Base-by-base conservation (phyloP, 1,284 basidiomycete genomes). In the Schizophyllum amplum region DNA sequence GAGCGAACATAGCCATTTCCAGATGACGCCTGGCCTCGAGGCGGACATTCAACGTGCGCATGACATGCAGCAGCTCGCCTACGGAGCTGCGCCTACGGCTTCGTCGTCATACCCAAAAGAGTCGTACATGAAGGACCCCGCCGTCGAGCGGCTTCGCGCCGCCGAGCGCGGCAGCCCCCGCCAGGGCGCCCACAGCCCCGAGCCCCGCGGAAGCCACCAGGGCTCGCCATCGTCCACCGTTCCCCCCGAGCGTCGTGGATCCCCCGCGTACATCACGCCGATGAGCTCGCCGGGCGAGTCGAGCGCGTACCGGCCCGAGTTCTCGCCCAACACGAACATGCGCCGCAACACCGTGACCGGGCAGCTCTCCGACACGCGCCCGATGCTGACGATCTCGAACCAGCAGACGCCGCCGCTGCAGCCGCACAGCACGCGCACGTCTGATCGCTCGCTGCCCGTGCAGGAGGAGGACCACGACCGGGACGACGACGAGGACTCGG, bases 391-490 rank as follows among this genome's bases (percentile, higher is more conserved):
- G 55, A 70, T 78, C 55, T 70, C 76, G 47, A 79, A 72, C 48
- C 59, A 59, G 4, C 81, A 84, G 63, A 81, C 82, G 0, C 81
- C 83, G 0, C 83, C 84, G 5, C 61, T 77, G 50, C 83, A 82
- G 62, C 68, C 77, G 4, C 73, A 78, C 52, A 62, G 68, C 20
- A 73, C 76, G 2, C 81, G 84, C 27, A 82, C 82, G n/a, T 82
- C 86, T 1, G 87, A 87, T 66, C 77, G 84, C 51, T 87, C 86
- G 26, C 73, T 90, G 24, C 88, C 87, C 5, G 79, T 90, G 2
- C 87, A 90, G 67, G 87, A 90, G 66, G 87, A 90, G 62, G 75
- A 78, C 24, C 87, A 88, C 63, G 87, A 88, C 62, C 64, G 65
- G 55, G 61, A 59, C 59, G 66, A 67, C 27, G 62, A 60, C n/a